These are phyloP conservation scores for Funneliformis mosseae DNA, from an alignment of 192 early-diverging fungal species.

Conservation along the genomic window DNA sequence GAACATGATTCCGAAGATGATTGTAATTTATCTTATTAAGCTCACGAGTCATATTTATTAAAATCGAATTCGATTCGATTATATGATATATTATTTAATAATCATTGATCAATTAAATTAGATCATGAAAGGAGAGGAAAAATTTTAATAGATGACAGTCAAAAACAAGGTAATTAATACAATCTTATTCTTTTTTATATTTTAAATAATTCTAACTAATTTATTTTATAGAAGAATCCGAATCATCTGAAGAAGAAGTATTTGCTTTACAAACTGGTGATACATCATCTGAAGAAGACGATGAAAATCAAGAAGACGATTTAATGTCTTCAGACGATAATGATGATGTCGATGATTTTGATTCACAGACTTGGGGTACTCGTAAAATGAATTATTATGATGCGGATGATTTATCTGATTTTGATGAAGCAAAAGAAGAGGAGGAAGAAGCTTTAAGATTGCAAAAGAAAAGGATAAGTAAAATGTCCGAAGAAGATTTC, in stretches of 20 bases:
- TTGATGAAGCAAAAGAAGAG: conserved; percentile 82
- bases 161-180: conserved; percentile 37
- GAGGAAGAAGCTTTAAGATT: conserved; percentile 86
- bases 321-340: conserved; percentile 37
- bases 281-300: conserved; percentile 43
- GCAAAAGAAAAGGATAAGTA: conserved; percentile 76
- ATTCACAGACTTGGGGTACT: conserved; percentile 74
- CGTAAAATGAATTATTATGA: conserved; percentile 80
- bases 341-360: conserved; percentile 43
- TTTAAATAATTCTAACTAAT: neutral
- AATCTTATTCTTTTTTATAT: neutral
- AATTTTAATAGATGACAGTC: conserved; percentile 49
- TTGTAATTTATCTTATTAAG: conserved; percentile 45
- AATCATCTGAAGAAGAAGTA: conserved; percentile 78
- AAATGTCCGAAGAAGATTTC: conserved; percentile 87
- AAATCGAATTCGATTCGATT: no score
- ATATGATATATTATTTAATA: neutral
- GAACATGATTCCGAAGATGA: conserved; percentile 78
- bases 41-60: neutral
- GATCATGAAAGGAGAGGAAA: conserved; percentile 53
- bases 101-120: conserved; percentile 26
- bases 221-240: conserved; percentile 45
- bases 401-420: conserved; percentile 79
- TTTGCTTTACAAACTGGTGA: conserved; percentile 66
- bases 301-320: conserved; percentile 43